Base-by-base conservation (phyloP, 768 basidiomycete species). In the Termitomyces heimii region DNA sequence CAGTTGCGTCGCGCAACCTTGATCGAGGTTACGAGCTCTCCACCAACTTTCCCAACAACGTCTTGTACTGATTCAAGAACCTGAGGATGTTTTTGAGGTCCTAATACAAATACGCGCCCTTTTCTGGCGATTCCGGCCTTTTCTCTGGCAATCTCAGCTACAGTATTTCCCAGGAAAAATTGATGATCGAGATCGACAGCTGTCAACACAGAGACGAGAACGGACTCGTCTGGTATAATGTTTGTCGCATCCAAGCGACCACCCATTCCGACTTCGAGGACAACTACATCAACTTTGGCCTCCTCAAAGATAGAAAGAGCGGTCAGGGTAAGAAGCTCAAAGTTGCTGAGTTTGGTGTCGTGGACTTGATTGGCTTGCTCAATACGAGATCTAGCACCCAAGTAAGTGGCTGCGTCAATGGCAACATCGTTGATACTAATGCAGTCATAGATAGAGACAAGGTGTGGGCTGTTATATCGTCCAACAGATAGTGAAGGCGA, bases 241-340 rank as follows among this genome's bases (percentile, higher is more conserved):
- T 99, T 99, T 3, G 97, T 99, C 20, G 97, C 96, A 68, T 98
- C 97, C 50, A 88, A 71, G 3, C 83, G 78, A 5, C 97, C 97
- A 0, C 97, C 97, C 88, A 99, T 87, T 0, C 97, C 96, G 10
- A 94, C 95, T 72, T 99, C 96, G 44, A 97, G 71, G 10, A 98
- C 83, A 22, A 86, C 88, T 39, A 98, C 65, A 62, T 98, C 95
- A 6, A 95, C 78, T n/a, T 72, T 62, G 2, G 73, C 74, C 8
- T 72, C 71, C 66, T 94, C 86, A 65, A 99, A 94, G 45, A 92
- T 70, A 42, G 77, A 69, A 35, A 95, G 81, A 0, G 94, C 95
- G 0, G 85, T 87, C 55, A 91, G 78, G 0, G 95, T 92, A 58
- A 95, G 78, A 20, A 94, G 65, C 73, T 98, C 97, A 70, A 98